Evolutionary conservation across 192 early-diverging fungal species (phyloP), one percentile per base, ranked within the genome.

Genomic region (Paraglomus brasilianum): DNA sequence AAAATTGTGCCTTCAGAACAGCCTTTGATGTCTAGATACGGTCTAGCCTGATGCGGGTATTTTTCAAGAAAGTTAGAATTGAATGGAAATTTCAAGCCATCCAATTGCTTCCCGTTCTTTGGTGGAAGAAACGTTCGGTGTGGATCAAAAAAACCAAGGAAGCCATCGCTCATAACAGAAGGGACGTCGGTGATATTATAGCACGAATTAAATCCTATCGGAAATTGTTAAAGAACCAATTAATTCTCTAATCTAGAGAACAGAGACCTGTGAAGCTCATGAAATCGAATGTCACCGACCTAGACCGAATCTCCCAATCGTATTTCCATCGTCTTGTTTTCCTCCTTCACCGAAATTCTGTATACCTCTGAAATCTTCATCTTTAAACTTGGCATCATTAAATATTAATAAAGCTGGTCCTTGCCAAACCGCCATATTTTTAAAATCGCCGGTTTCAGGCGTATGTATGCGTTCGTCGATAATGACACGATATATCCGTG

Each of bases 111-210:
- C n/a, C n/a, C 24, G 10, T 19, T 22, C 14, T 30, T 51, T 7
- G 22, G 51, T 24, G 66, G 53, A 0, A 75, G 61, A 43, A 21
- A 53, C 40, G 17, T 44, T 45, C 46, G 24, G 3, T 66, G 69
- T 4, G 74, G 74, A 62, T 75, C 74, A 24, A 75, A 66, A 55
- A 75, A 71, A 1, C 15, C 62, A 46, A 71, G 47, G 11, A 19
- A 46, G 41, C 40, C 45, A 2, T 39, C 53, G 13, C 74, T 75
- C 45, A 75, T 61, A 5, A 75, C 19, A 36, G 59, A 57, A 4
- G 74, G 74, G 30, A 72, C 50, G 43, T 75, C 74, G 11, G 74
- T 69, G 21, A 71, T 57, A 19, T 69, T 60, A 11, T 65, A 71
- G 15, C 51, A 70, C 24, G 67, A 75, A 62, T 70, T 69, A 17